Base-by-base conservation (phyloP, 2,329 filamentous ascomycete genomes). In the Sporothrix mexicana region DNA sequence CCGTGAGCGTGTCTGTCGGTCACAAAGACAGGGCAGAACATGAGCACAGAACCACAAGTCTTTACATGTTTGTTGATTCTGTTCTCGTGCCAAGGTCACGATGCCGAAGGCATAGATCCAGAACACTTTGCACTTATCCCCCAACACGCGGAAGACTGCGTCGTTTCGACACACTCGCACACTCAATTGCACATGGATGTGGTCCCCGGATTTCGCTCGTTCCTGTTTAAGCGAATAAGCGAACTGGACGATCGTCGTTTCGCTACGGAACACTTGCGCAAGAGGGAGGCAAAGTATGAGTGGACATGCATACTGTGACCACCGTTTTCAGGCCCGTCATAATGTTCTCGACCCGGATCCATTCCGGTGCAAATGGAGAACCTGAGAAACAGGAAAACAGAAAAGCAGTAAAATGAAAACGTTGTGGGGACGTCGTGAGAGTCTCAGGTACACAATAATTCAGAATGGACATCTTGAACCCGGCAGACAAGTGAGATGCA, bases 181-280 rank as follows among this genome's bases (percentile, higher is more conserved):
- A 36, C 30, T 36, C 30, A 7, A 36, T 5, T 36, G 30, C 30
- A 36, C 55, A 59, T 64, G 36, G n/a, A 64, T 43, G 8, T 64
- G 59, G 55, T 23, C 59, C 36, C 59, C 36, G 36, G 59, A 64
- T 64, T 64, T 36, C 17, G 2, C 30, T 23, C 13, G 36, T 64
- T 45, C 59, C 36, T 64, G 36, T 64, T 45, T 64, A 23, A 45
- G 59, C 36, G 36, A 64, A 20, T 64, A 23, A 45, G 59, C 36
- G 36, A 64, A 45, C 15, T 9, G n/a, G 59, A 64, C 59, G 59
- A 64, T 64, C 59, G 59, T 62, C 17, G 59, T 43, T 62, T 62
- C 59, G 59, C 59, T 64, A 45, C 59, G 59, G 51, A 64, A 13
- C 59, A 45, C n/a, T 43, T 23, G 36, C 36, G 20, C 10, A 1